Base-by-base conservation (phyloP, 768 basidiomycete genomes). In the Mycena maculata region DNA sequence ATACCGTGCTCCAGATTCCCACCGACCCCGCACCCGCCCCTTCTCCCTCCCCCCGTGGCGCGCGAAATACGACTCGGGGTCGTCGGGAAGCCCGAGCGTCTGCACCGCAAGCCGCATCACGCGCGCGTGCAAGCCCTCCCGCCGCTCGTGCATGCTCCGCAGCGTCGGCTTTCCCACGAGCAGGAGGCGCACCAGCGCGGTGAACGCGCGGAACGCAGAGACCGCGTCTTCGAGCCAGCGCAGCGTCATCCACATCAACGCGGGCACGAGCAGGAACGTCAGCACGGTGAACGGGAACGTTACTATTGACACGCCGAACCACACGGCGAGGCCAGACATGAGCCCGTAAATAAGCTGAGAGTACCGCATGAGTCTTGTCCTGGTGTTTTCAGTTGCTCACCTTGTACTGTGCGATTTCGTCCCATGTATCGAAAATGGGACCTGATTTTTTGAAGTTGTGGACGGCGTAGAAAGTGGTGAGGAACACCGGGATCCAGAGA, bases 341-440 rank as follows among this genome's bases (percentile, higher is more conserved):
- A 96, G 84, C 12, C 95, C 95, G 72, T 93, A 94, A 23, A 91
- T 87, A 58, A 95, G 88, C 76, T 36, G 33, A 36, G 33, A 36
- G 33, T 36, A n/a, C n/a, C 33, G 33, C 33, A 13, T 36, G 6
- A 36, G 33, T 13, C 33, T 36, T 36, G 33, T 36, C 6, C 33
- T 36, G n/a, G n/a, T n/a, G 8, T 36, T 36, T 36, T 13, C 33
- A 13, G 33, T 13, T 13, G 33, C 33, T 36, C 13, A 36, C 33
- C 33, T 95, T 95, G 78, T 93, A 92, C 74, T 95, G 92, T 13
- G 94, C 92, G 68, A 95, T 93, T 76, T 95, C 94, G 72, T 95
- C 94, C 86, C 88, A 94, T 0, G 92, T 94, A 74, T 95, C 92
- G 81, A 91, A 92, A 39, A 92, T 85, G 38, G 23, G 15, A 12